A percentile compares a stretch with the other conserved stretches of the same genome.
Conservation (phyloP, 148 eudicot genomes). For the Agrostemma githago region DNA sequence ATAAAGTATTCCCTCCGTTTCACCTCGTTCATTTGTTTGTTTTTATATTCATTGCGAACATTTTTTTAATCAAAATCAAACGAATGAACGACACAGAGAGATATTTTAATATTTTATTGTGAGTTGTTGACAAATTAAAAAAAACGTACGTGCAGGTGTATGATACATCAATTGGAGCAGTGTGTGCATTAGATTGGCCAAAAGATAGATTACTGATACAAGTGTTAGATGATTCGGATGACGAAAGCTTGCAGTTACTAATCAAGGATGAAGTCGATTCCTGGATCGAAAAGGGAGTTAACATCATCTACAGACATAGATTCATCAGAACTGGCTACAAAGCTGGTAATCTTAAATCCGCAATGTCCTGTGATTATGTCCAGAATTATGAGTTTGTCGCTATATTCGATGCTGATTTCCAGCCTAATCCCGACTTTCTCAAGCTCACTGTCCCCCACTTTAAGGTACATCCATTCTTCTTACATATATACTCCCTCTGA, state of each 20-base stretch:
- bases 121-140: no score
- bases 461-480: background rate
- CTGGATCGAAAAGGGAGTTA: constrained; percentile 53
- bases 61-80: no score
- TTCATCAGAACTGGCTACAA: constrained; percentile 55
- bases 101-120: no score
- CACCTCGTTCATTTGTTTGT: no score
- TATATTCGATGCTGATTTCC: constrained; percentile 80
- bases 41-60: no score
- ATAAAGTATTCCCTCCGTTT: no score
- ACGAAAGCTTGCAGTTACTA: constrained; percentile 31
- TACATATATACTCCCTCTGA: no score
- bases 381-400: constrained; percentile 54
- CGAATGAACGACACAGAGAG: no score
- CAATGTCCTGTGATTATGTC: constrained; percentile 43
- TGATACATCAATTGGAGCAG: constrained; percentile 37
- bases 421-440: constrained; percentile 69
- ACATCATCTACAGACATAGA: constrained; percentile 45
- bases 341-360: constrained; percentile 57
- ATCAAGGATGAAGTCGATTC: constrained; percentile 53
- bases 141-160: constrained; percentile 23
- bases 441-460: constrained; percentile 47
- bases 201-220: constrained; percentile 28
- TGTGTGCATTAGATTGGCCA: constrained; percentile 36
- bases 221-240: constrained; percentile 39